These are phyloP conservation scores for Lignosus rhinocerotis DNA, from an alignment of 1,284 basidiomycete genomes.

Conservation along the genomic window DNA sequence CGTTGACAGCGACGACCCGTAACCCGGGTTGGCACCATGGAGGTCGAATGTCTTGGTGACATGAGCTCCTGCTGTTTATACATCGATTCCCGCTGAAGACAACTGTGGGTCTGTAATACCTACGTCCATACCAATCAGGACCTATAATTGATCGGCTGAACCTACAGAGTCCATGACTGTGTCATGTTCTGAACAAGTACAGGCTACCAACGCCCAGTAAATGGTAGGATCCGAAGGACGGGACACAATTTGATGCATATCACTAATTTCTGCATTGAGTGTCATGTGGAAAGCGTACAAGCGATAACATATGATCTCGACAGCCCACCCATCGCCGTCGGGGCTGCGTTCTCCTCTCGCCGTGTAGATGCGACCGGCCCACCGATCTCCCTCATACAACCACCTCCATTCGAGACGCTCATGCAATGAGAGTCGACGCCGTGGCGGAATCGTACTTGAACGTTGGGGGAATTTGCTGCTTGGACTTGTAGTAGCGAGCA, in stretches of 20 bases:
- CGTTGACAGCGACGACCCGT: too few relatives aligned
- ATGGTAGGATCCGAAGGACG: neutral
- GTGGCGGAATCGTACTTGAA: slow-evolving; percentile 98
- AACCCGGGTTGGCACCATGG: too few relatives aligned
- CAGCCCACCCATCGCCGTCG: slow-evolving; percentile 20
- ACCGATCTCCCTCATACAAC: slow-evolving; percentile 19
- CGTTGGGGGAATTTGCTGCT: slow-evolving; percentile 95
- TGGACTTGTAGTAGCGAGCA: slow-evolving; percentile 96
- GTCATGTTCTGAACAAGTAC: too few relatives aligned
- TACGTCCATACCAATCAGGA: too few relatives aligned
- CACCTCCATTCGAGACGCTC: slow-evolving; percentile 28
- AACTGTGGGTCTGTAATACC: too few relatives aligned
- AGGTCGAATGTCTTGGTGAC: too few relatives aligned
- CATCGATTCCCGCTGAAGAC: too few relatives aligned
- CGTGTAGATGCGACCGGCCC: neutral
- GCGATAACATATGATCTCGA: slow-evolving; percentile 28
- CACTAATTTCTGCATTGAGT: slow-evolving; percentile 31
- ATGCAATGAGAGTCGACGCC: slow-evolving; percentile 84
- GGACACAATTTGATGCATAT: slow-evolving; percentile 18
- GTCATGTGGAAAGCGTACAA: slow-evolving; percentile 32
- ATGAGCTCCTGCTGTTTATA: too few relatives aligned
- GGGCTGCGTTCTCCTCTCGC: slow-evolving; percentile 12
- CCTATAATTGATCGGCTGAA: too few relatives aligned
- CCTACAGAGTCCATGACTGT: too few relatives aligned
- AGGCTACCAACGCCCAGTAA: too few relatives aligned